Evolutionary conservation across 129 eudicot species (phyloP).

Genomic region (Apium graveolens): DNA sequence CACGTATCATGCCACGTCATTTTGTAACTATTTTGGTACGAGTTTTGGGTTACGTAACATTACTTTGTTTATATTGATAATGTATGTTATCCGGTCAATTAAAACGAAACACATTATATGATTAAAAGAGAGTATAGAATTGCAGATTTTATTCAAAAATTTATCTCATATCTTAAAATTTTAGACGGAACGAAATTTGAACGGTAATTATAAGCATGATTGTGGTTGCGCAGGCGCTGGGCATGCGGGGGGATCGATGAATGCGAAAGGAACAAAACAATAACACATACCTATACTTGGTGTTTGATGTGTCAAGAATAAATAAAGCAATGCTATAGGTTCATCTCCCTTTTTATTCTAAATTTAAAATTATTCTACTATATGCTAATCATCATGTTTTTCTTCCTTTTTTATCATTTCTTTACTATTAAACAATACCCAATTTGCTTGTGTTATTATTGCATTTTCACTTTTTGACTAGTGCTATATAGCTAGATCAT

Average conservation of each 20-base stretch:
- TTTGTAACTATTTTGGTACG: too few species aligned
- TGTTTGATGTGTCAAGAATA: background rate
- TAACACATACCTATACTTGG: background rate
- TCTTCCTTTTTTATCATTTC: background rate
- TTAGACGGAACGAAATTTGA: background rate
- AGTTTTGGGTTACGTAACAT: too few species aligned
- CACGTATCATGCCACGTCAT: too few species aligned
- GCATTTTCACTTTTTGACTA: background rate
- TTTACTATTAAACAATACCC: background rate
- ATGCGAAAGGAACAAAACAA: conserved; percentile 2
- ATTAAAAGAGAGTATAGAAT: too few species aligned
- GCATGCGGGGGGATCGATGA: conserved; percentile 5
- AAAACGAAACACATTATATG: too few species aligned
- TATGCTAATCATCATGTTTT: conserved; percentile 4
- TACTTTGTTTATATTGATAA: too few species aligned
- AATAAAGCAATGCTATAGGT: background rate
- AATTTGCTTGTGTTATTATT: background rate
- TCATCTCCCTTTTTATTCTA: background rate
- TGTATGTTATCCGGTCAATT: too few species aligned
- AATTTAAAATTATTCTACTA: background rate
- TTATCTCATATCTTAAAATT: too few species aligned
- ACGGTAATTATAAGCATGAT: background rate
- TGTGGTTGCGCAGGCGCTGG: conserved; percentile 2
- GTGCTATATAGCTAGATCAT: conserved; percentile 2
- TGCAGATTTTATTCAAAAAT: too few species aligned